Base-by-base conservation (phyloP, 1,139 yeast genomes). In the Blastobotrys indianensis region DNA sequence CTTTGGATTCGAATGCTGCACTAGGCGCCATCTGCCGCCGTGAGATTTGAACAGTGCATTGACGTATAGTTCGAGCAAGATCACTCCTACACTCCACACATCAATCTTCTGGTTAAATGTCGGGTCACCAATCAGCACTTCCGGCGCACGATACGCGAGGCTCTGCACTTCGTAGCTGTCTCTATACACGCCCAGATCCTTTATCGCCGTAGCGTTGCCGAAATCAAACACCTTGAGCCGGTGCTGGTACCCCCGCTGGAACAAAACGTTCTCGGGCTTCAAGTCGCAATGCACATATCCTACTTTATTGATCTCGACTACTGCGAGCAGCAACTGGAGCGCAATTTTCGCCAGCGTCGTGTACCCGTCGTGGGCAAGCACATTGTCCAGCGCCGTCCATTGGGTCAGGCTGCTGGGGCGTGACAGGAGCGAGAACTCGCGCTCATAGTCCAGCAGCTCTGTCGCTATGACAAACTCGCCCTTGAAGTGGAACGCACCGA, bases 191-290 rank as follows among this genome's bases (percentile, higher is more conserved):
- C 45, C 13, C 13, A 54, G 46, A 17, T 53, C 53, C 9, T 41
- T 12, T 6, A 47, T 42, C 9, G 39, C 34, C 1, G 51, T 48
- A 1, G 62, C 56, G 41, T 57, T 58, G 10, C 61, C 60, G 25
- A 58, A 52, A 38, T 58, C 62, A 16, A 58, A 52, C 5, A 58
- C 38, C 42, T 57, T 57, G 39, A 58, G 42, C 30, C 48, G 51
- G 23, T 44, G 35, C 34, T 40, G 40, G 32, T 45, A 47, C 20
- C 53, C 50, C 15, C 43, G 42, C 12, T 39, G 48, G 39, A 53
- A 58, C 72, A 85, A 67, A 35, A 85, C 75, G 60, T 85, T 85
- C 62, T 85, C 94, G 1, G 95, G 95, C 62, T 85, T 84, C 54
- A 85, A 73, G 61, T 85, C 95, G 64, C 94, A 85, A 59, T 85